A percentile compares a stretch with the other conserved stretches of the same genome.
Conservation (phyloP, 768 basidiomycete genomes). For the Cyclocybe cylindracea region DNA sequence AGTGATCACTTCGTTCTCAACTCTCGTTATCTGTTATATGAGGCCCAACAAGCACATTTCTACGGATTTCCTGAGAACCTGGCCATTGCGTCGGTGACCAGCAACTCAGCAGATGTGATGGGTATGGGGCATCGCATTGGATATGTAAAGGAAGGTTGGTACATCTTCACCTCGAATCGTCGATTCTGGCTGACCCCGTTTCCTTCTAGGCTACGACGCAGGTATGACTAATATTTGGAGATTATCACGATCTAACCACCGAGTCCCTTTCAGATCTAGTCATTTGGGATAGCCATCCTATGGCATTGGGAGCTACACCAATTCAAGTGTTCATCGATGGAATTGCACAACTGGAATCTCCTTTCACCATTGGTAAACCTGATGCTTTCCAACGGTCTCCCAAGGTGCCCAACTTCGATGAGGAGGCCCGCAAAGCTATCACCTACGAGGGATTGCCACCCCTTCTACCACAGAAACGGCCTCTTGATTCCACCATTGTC, state of each 20-base stretch:
- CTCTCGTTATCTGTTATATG: constrained; percentile 76
- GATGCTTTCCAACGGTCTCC: constrained; percentile 46
- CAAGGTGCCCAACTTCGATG: constrained; percentile 67
- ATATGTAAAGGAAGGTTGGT: constrained; percentile 62
- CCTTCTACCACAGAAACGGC: constrained; percentile 43
- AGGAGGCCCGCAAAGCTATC: constrained; percentile 62
- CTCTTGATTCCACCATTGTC: constrained; percentile 42
- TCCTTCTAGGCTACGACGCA: constrained; percentile 67
- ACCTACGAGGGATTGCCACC: constrained; percentile 77
- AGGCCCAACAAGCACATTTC: constrained; percentile 83
- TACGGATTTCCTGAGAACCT: constrained; percentile 73
- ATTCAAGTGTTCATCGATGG: constrained; percentile 90
- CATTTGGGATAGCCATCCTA: constrained; percentile 83
- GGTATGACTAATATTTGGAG: constrained; percentile 30
- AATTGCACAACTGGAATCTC: constrained; percentile 63
- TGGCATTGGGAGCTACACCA: constrained; percentile 85
- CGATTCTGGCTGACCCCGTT: constrained; percentile 4
- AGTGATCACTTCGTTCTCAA: constrained; percentile 69
- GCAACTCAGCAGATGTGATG: constrained; percentile 67
- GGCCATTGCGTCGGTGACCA: constrained; percentile 76
- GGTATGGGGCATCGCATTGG: constrained; percentile 86
- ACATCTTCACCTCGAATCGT: not conserved
- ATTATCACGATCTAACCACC: not conserved
- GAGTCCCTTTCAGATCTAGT: constrained; percentile 57
- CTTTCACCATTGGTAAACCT: constrained; percentile 54